phyloP scores from a whole-genome alignment of 176 grass and related monocot species.

The Typha latifolia region DNA sequence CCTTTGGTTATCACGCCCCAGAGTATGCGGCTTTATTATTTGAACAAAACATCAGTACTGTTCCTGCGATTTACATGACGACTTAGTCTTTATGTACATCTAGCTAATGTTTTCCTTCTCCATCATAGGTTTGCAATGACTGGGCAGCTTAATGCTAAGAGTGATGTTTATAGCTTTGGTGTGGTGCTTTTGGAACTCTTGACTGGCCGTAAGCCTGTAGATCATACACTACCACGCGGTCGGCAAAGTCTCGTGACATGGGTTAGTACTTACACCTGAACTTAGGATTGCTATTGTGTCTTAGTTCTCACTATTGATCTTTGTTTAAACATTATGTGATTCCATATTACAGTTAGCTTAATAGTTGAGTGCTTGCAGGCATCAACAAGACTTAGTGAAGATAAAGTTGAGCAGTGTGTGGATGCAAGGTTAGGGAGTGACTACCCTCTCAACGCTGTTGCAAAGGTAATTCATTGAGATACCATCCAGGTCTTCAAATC shows the following conservation, averaged over 20 bases:
- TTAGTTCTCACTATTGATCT: not conserved
- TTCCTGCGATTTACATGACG: not conserved
- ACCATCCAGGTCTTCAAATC: not conserved
- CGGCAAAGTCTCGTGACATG: not conserved
- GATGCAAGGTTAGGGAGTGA: not conserved
- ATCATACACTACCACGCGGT: constrained; percentile 1
- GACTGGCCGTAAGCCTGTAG: constrained; percentile 1
- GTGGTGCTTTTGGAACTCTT: constrained; percentile 15
- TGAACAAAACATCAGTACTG: not conserved
- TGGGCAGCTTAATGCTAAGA: constrained; percentile 23
- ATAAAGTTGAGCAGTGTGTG: constrained; percentile 16
- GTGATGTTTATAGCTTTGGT: constrained; percentile 24
- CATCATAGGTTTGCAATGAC: constrained; percentile 18
- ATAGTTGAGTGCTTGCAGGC: constrained; percentile 4
- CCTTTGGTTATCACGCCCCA: constrained; percentile 32
- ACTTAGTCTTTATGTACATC: not conserved
- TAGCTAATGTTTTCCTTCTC: constrained; percentile 4
- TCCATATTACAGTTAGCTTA: not conserved
- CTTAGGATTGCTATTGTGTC: not conserved
- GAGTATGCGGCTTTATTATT: constrained; percentile 8
- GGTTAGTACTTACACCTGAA: not conserved
- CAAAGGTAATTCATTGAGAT: constrained; percentile 5
- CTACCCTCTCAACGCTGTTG: constrained; percentile 15
- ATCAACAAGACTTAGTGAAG: constrained; percentile 13
- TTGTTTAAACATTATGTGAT: not conserved